Conservation (phyloP, 805 yeast genomes). For the Candida wancherniae region DNA sequence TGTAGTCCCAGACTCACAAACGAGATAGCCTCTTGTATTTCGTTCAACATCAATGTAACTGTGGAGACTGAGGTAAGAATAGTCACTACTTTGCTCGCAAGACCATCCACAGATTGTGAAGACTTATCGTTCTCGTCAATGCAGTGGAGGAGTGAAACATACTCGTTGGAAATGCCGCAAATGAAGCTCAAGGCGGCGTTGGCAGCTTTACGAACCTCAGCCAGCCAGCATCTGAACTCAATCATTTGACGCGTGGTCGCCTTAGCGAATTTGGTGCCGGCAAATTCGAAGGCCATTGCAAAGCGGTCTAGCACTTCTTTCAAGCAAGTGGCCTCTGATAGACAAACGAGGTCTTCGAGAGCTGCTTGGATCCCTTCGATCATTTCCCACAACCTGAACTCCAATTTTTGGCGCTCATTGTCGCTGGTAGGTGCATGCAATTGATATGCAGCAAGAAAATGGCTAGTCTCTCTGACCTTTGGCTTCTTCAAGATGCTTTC, state of each 20-base stretch:
- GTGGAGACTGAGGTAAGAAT: background rate
- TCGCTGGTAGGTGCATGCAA: too few relatives aligned
- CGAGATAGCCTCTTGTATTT: background rate
- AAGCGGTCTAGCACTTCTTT: background rate
- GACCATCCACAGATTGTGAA: background rate
- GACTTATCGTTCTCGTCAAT: constrained; percentile 1
- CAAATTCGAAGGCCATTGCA: background rate
- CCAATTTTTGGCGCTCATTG: too few relatives aligned
- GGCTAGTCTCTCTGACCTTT: too few relatives aligned
- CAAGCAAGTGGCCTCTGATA: too few relatives aligned
- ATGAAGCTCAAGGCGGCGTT: constrained; percentile 1
- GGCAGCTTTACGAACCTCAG: background rate
- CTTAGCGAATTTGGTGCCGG: constrained; percentile 1
- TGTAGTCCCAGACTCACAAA: background rate
- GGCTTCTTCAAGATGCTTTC: too few relatives aligned
- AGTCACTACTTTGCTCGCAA: background rate
- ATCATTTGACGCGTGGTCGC: constrained; percentile 1
- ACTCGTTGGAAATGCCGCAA: background rate
- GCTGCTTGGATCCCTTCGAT: too few relatives aligned
- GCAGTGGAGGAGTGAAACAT: background rate
- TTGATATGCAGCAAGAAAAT: too few relatives aligned
- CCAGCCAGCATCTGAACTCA: background rate
- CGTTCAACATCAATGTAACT: background rate
- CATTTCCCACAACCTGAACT: too few relatives aligned
- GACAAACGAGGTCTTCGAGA: too few relatives aligned